Evolutionary conservation across 2,329 filamentous ascomycete genomes (phyloP).

Genomic region (Aspergillus latus): DNA sequence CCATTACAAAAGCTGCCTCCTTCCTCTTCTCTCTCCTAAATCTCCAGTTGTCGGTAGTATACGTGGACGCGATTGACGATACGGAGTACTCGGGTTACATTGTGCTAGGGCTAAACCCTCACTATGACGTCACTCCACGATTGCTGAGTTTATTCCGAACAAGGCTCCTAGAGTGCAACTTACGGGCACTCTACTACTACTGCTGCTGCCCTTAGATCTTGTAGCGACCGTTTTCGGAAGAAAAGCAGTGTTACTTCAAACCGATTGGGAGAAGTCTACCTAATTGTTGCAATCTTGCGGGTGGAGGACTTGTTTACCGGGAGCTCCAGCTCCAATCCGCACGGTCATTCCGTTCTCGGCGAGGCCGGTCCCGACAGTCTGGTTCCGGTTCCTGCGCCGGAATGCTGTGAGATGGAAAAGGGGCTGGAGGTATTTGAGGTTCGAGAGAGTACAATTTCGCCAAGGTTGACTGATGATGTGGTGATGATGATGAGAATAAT

Average conservation of each 20-base stretch:
- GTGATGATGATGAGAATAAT: no score
- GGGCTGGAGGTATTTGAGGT: no score
- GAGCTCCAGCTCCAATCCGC: background rate
- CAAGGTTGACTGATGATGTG: no score
- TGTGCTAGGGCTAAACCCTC: background rate
- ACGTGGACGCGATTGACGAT: no score
- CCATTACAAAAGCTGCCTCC: no score
- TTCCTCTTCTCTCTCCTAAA: no score
- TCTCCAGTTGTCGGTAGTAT: no score
- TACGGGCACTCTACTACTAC: no score
- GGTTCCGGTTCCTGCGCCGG: background rate
- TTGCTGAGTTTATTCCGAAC: background rate
- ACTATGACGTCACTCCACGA: background rate
- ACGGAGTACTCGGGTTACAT: background rate
- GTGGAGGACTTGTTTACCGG: no score
- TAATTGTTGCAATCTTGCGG: no score
- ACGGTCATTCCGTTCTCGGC: background rate
- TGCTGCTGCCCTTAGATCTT: background rate
- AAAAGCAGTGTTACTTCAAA: background rate
- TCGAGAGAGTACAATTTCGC: no score
- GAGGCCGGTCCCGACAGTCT: background rate
- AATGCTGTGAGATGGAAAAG: background rate
- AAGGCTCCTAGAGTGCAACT: background rate
- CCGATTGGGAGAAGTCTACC: background rate
- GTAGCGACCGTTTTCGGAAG: background rate